Evolutionary conservation across 2,329 filamentous ascomycete genomes (phyloP), one percentile per base, ranked within the genome.

Genomic region (Nemania sp.): DNA sequence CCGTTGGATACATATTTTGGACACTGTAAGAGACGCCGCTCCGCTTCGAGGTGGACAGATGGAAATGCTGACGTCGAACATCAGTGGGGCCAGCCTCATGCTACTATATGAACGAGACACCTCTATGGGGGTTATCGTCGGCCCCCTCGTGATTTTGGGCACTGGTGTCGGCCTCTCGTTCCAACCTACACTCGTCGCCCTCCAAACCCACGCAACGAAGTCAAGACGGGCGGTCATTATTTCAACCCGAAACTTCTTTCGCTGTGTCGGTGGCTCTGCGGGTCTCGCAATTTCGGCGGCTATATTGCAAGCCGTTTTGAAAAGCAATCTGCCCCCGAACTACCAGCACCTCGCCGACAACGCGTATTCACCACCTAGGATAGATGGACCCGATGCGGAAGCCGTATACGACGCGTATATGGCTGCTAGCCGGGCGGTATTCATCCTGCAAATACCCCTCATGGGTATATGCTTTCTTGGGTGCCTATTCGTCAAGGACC

Each of bases 201-300:
- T 84, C 13, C 84, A 87, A 68, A 83, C 84, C 0, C 83, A 87
- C 69, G 81, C 79, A 20, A 75, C 78, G 1, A 85, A 84, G 68
- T 73, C 79, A 0, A 81, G 87, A 45, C 79, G 86, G 18, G 86
- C 87, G 0, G 82, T 88, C 1, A 81, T 87, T 18, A 88, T 87
- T 37, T 84, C 83, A 2, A 81, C 83, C 53, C 79, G 86, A 1
- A 89, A 89, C 65, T 88, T 88, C 68, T 78, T 87, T 61, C 81
- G 87, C 7, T 82, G 80, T 48, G 74, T 85, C 3, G 86, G 87
- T 10, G 86, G 85, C 21, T 78, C 85, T 1, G 77, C 81, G 13
- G 85, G 86, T 0, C 78, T 89, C 0, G 84, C 84, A 0, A 74
- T 87, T 9, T 83, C 81, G 0, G 83, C 83, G 1, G 82, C 83